Base-by-base conservation (phyloP, 202 grass and related monocot genomes). In the Panicum virgatum region DNA sequence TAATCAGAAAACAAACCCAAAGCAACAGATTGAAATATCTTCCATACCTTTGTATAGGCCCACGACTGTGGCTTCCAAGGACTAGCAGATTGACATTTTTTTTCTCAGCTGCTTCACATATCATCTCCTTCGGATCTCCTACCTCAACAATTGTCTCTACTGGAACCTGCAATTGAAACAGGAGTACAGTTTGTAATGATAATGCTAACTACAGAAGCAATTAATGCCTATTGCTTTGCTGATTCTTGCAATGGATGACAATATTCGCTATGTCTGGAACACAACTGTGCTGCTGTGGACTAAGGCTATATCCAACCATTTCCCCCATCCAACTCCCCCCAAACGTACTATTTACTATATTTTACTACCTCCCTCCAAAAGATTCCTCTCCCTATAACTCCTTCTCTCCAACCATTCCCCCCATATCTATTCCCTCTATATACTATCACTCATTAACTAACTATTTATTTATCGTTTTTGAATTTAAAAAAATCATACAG, bases 111-210 rank as follows among this genome's bases (percentile, higher is more conserved):
- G 79, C 80, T 83, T 87, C 50, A 61, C 88, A 96, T 60, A 97
- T 90, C 42, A 69, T 67, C 77, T 94, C 89, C 83, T 94, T 97
- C 22, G 91, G 83, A 61, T 97, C 87, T 30, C 94, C 94, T 16
- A 90, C 76, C 50, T 90, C 87, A 4, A 85, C 86, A 30, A 84
- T 56, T 76, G 89, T 86, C 81, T 91, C 92, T 54, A 63, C 87
- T 52, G 36, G 48, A 78, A 86, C 78, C 92, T 89, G 62, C 44
- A 43, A 69, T 74, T 38, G 59, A 66, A 22, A 84, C 12, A 72
- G 58, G n/a, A 34, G 13, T 8, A 39, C 20, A 26, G 5, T 44
- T 6, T 6, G 6, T 12, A 60, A 44, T 34, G 4, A n/a, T 66
- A 20, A 78, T 50, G n/a, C 11, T 59, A 78, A 36, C 2, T 18